phyloP scores from a whole-genome alignment of 176 grass and related monocot genomes.

The Stipa capillata region DNA sequence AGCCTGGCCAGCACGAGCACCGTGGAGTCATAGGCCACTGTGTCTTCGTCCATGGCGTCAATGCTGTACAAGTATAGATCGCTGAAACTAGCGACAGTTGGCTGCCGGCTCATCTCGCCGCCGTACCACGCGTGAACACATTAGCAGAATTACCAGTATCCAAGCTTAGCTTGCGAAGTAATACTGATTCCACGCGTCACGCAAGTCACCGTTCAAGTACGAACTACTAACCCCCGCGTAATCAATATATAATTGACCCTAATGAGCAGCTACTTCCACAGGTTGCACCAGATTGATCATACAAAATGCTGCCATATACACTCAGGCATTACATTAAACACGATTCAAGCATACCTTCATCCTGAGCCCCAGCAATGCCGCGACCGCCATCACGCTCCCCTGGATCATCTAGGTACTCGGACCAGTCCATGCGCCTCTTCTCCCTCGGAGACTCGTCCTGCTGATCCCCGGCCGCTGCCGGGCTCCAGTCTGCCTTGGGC shows the following conservation, averaged over 20 bases:
- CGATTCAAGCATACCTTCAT: conserved; percentile 23
- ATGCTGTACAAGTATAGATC: too few species aligned
- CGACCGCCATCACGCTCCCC: too few species aligned
- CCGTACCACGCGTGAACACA: too few species aligned
- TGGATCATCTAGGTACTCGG: conserved; percentile 77
- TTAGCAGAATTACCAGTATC: background rate
- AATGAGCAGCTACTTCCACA: background rate
- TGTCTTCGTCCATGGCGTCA: too few species aligned
- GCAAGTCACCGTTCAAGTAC: background rate
- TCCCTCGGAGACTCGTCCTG: background rate
- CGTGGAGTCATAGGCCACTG: too few species aligned
- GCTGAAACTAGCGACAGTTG: too few species aligned
- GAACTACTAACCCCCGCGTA: background rate
- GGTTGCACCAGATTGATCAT: background rate
- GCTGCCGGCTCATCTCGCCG: too few species aligned
- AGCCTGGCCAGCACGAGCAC: too few species aligned
- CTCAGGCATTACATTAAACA: conserved; percentile 5
- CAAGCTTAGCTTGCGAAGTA: background rate
- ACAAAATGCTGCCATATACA: background rate
- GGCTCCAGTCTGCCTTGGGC: background rate
- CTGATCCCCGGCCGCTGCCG: background rate
- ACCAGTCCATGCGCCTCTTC: conserved; percentile 65
- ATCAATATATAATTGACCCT: background rate
- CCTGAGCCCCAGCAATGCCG: too few species aligned
- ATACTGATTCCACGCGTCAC: background rate